Conservation (phyloP, 148 eudicot genomes). For the Nyssa sinensis region DNA sequence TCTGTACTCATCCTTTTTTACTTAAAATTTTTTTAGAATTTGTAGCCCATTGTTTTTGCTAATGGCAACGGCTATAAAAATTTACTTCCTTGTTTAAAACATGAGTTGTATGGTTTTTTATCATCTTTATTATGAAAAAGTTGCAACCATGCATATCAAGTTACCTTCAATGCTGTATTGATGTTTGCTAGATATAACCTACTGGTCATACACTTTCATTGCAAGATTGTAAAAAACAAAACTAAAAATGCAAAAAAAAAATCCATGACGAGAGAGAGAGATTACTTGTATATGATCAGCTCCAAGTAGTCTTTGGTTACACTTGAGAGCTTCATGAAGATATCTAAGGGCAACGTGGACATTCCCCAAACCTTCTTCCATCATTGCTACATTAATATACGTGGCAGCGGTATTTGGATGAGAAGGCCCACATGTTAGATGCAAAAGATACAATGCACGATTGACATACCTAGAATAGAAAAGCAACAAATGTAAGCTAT, state of each 20-base stretch:
- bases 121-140: background rate
- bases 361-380: conserved; percentile 98
- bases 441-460: conserved; percentile 88
- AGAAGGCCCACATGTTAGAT: conserved; percentile 91
- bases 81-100: no score
- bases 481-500: background rate
- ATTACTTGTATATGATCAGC: conserved; percentile 87
- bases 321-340: conserved; percentile 94
- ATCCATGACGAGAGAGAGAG: no score
- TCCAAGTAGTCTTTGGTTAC: conserved; percentile 88
- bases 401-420: conserved; percentile 98
- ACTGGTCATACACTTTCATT: no score
- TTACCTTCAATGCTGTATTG: no score
- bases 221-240: no score
- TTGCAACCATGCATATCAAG: background rate
- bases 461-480: conserved; percentile 70
- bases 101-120: background rate
- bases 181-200: no score
- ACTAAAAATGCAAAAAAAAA: no score
- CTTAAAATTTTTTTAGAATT: no score
- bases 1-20: no score
- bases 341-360: conserved; percentile 92
- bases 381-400: conserved; percentile 94
- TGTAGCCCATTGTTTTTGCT: background rate
- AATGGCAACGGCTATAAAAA: no score